Base-by-base conservation (phyloP, 768 basidiomycete genomes). In the Kwoniella heveanensis region DNA sequence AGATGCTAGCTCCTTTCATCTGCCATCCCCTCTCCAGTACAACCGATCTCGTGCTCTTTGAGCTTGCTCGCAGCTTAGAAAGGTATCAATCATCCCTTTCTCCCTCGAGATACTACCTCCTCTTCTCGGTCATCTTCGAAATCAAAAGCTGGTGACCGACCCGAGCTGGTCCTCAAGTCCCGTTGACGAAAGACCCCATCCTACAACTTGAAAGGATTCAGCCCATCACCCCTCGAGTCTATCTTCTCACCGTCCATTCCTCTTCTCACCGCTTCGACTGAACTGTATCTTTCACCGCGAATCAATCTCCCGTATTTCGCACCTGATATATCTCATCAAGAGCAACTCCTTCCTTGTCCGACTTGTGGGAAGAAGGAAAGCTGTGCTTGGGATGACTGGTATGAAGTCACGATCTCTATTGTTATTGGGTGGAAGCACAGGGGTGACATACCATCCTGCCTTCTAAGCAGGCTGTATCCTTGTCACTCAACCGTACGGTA, bases 161-260 rank as follows among this genome's bases (percentile, higher is more conserved):
- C 4, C 39, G 39, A 32, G 32, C 32, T 32, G 32, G n/a, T n/a
- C n/a, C n/a, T n/a, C n/a, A n/a, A n/a, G n/a, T n/a, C n/a, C 39
- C 39, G 39, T 44, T 44, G 39, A 44, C 39, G 19, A 17, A 8
- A 10, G 39, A 8, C 39, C 39, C 15, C n/a, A n/a, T n/a, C n/a
- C n/a, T n/a, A n/a, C n/a, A 44, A 10, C 39, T 44, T 44, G 39
- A 53, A 53, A 53, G 52, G 52, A 53, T 44, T 19, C n/a, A n/a
- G n/a, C 19, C 39, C 39, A 44, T 44, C 39, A 44, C 3, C 39
- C 17, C 39, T 17, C 39, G 39, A 9, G 17, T 53, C 22, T 32
- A 29, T 53, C 22, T 32, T 15, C 49, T 10, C 24, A 24, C 52
- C 5, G 15, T 30, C 30, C 29, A 32, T 6, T 53, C 21, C 52